A percentile compares a stretch with the other conserved stretches of the same genome.
Conservation (phyloP, 371 early-diverging fungal genomes). For the Actinomucor elegans region DNA sequence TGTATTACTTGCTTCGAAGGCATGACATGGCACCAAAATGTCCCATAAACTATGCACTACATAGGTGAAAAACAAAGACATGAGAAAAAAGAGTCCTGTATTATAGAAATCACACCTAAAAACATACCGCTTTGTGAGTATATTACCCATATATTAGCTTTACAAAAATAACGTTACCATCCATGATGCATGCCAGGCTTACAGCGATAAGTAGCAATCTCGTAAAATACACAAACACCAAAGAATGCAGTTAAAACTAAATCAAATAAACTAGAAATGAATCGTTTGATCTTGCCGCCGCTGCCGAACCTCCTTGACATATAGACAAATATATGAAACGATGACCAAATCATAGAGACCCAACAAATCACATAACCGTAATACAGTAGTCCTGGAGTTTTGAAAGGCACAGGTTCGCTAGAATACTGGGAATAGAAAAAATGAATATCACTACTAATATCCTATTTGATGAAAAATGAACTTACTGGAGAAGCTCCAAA, state of each 20-base stretch:
- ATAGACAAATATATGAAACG: slow-evolving; percentile 33
- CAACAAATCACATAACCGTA: slow-evolving; percentile 23
- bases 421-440: slow-evolving; percentile 11
- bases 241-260: slow-evolving; percentile 26
- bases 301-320: slow-evolving; percentile 26
- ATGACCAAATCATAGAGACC: slow-evolving; percentile 27
- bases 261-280: slow-evolving; percentile 23
- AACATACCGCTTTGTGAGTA: neutral
- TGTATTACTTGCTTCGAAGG: slow-evolving; percentile 11
- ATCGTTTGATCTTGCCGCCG: slow-evolving; percentile 28
- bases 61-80: slow-evolving; percentile 27
- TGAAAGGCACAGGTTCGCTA: slow-evolving; percentile 16
- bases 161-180: too few relatives aligned
- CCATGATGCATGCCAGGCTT: slow-evolving; percentile 34
- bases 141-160: too few relatives aligned
- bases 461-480: neutral
- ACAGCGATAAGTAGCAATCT: slow-evolving; percentile 32
- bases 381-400: slow-evolving; percentile 19
- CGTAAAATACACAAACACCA: slow-evolving; percentile 31
- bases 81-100: slow-evolving; percentile 31
- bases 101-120: slow-evolving; percentile 39
- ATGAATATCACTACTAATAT: neutral
- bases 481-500: slow-evolving; percentile 40
- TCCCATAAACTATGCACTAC: slow-evolving; percentile 27
- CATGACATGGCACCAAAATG: slow-evolving; percentile 26